These are phyloP conservation scores for Sarcodon aspratus DNA, from an alignment of 768 basidiomycete species.

Conservation along the genomic window DNA sequence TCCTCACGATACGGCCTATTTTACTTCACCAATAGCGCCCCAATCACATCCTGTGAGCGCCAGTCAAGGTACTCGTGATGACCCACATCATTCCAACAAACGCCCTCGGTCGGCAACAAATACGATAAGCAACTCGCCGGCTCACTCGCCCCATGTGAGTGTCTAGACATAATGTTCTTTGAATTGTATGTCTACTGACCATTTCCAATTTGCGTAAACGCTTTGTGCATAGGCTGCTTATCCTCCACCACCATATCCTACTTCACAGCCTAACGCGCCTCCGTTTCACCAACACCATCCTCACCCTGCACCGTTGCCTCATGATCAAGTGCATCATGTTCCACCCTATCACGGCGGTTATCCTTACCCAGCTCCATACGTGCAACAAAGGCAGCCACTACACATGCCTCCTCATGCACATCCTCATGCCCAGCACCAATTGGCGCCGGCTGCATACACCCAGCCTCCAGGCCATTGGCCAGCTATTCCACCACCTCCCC, in stretches of 20 bases:
- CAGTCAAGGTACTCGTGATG: slow-evolving; percentile 10
- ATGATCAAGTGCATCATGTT: slow-evolving; percentile 30
- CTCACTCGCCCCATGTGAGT: slow-evolving; percentile 41
- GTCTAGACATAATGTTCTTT: slow-evolving; percentile 2
- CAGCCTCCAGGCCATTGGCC: slow-evolving; percentile 16
- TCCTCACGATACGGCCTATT: not conserved
- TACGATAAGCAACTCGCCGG: slow-evolving; percentile 30
- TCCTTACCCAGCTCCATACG: slow-evolving; percentile 8
- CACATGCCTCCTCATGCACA: slow-evolving; percentile 6
- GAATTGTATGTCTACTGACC: slow-evolving; percentile 9
- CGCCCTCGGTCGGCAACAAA: slow-evolving; percentile 27
- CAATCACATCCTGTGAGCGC: slow-evolving; percentile 10
- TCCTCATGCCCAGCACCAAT: slow-evolving; percentile 2
- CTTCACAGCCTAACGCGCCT: slow-evolving; percentile 32
- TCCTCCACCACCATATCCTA: slow-evolving; percentile 14
- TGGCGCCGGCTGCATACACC: slow-evolving; percentile 6
- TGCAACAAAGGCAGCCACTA: slow-evolving; percentile 15
- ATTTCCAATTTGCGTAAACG: slow-evolving; percentile 1
- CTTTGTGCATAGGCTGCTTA: slow-evolving; percentile 21
- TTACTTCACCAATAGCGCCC: not conserved
- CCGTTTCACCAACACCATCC: slow-evolving; percentile 21
- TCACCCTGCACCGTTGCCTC: slow-evolving; percentile 22
- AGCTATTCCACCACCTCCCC: slow-evolving; percentile 5
- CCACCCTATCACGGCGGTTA: slow-evolving; percentile 11
- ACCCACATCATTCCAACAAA: slow-evolving; percentile 28